These are phyloP conservation scores for Golubevia sp. DNA, from an alignment of 1,284 basidiomycete genomes.

Conservation along the genomic window DNA sequence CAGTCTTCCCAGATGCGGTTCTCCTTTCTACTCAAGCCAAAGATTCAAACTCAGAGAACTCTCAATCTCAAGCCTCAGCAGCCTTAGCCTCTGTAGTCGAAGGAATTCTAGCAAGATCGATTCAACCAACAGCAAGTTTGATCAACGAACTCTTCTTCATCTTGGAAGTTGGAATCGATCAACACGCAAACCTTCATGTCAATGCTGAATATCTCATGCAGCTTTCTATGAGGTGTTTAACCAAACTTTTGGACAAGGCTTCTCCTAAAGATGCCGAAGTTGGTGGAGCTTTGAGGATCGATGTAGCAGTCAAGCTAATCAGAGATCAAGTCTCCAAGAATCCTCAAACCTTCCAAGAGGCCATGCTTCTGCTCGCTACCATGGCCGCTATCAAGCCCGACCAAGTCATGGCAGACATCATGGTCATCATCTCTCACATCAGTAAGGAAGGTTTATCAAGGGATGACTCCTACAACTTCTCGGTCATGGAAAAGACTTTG, in stretches of 20 bases:
- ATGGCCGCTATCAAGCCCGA: conserved; percentile 84
- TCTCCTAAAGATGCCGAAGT: conserved; percentile 17
- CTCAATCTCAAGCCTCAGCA: conserved; percentile 25
- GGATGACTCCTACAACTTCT: conserved; percentile 93
- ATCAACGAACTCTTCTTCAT: conserved; percentile 54
- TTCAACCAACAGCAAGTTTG: conserved; percentile 22
- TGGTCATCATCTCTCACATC: conserved; percentile 99
- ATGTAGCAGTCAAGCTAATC: conserved; percentile 51
- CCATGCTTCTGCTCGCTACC: conserved; percentile 83
- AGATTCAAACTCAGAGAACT: conserved; percentile 20
- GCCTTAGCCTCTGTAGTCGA: conserved; percentile 44
- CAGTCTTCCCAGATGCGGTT: conserved; percentile 19
- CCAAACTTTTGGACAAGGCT: conserved; percentile 21
- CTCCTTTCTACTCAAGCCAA: conserved; percentile 32
- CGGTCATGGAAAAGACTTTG: conserved; percentile 93
- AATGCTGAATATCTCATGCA: conserved; percentile 54
- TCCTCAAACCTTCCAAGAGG: conserved; percentile 92
- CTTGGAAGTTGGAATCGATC: conserved; percentile 35
- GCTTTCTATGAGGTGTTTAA: conserved; percentile 47
- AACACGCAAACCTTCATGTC: conserved; percentile 24
- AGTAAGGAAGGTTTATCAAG: conserved; percentile 93
- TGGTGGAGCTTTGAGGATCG: conserved; percentile 36
- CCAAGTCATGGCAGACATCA: conserved; percentile 88
- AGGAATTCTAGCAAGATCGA: conserved; percentile 27
- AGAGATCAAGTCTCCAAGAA: conserved; percentile 74